These are phyloP conservation scores for Pleodorina starrii DNA, from an alignment of 139 green algal species.

Conservation along the genomic window DNA sequence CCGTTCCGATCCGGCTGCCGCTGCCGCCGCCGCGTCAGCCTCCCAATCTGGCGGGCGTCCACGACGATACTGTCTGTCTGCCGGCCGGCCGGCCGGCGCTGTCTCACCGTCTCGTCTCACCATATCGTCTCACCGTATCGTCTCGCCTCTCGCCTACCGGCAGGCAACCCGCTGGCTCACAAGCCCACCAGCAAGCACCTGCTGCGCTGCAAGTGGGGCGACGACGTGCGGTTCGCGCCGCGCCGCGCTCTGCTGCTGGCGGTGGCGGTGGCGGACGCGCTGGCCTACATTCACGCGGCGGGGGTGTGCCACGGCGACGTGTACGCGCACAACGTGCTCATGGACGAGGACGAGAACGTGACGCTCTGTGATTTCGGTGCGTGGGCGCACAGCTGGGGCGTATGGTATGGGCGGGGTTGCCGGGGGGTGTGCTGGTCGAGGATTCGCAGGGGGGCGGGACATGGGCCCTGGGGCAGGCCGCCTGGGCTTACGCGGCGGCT, in stretches of 20 bases:
- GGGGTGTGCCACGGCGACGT: slow-evolving; percentile 84
- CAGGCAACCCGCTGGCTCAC: slow-evolving; percentile 53
- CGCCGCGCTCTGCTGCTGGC: slow-evolving; percentile 62
- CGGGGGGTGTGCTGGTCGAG: too few species aligned
- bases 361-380: slow-evolving; percentile 87
- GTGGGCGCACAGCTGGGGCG: not conserved
- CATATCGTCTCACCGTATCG: not conserved
- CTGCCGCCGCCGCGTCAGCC: not conserved
- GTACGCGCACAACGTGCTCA: slow-evolving; percentile 88
- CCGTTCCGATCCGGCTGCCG: not conserved
- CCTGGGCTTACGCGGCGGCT: too few species aligned
- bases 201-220: slow-evolving; percentile 74
- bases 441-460: too few species aligned
- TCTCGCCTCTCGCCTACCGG: not conserved
- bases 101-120: not conserved
- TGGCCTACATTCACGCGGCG: slow-evolving; percentile 53
- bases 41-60: too few species aligned
- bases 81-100: too few species aligned
- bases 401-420: too few species aligned
- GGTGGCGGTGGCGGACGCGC: slow-evolving; percentile 50
- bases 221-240: slow-evolving; percentile 49
- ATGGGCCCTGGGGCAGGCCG: too few species aligned
- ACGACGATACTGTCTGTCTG: too few species aligned
- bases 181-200: slow-evolving; percentile 79
- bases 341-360: slow-evolving; percentile 54